Percentiles rank a stretch among this genome's conserved stretches.
phyloP scores from a whole-genome alignment of 2,329 filamentous ascomycete species.

The Ophiostoma perfectum region DNA sequence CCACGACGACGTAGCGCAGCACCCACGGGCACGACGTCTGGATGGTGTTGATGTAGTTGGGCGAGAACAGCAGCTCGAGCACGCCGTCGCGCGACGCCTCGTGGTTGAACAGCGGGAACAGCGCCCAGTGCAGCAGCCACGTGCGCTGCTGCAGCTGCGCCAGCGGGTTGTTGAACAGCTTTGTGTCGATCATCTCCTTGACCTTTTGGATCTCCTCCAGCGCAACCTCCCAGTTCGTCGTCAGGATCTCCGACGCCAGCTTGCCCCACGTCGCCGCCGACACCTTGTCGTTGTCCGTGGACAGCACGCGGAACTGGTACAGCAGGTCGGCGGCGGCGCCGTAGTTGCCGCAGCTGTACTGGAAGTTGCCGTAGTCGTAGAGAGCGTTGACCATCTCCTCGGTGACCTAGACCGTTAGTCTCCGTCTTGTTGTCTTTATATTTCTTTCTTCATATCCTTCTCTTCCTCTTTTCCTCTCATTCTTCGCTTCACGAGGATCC shows the following conservation, averaged over 20 bases:
- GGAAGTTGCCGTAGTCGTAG: constrained; percentile 93
- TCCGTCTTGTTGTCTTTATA: neutral
- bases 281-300: constrained; percentile 97
- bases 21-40: constrained; percentile 97
- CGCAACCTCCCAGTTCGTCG: constrained; percentile 88
- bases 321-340: constrained; percentile 82
- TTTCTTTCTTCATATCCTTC: neutral
- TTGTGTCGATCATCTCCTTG: constrained; percentile 86
- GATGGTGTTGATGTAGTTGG: constrained; percentile 98
- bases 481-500: too few relatives aligned
- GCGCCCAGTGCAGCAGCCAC: constrained; percentile 95
- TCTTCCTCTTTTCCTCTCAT: neutral
- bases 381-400: constrained; percentile 93
- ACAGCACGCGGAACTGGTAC: constrained; percentile 96
- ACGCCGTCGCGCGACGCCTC: constrained; percentile 84
- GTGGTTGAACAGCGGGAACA: constrained; percentile 99
- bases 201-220: constrained; percentile 88
- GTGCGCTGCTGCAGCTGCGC: constrained; percentile 94
- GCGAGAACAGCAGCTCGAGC: constrained; percentile 94
- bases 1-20: constrained; percentile 84
- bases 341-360: constrained; percentile 97
- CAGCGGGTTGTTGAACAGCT: constrained; percentile 92
- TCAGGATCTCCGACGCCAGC: constrained; percentile 91
- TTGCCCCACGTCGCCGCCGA: constrained; percentile 96
- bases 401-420: constrained; percentile 56